phyloP scores from a whole-genome alignment of 2,329 filamentous ascomycete species.

The Colletotrichum limetticola region DNA sequence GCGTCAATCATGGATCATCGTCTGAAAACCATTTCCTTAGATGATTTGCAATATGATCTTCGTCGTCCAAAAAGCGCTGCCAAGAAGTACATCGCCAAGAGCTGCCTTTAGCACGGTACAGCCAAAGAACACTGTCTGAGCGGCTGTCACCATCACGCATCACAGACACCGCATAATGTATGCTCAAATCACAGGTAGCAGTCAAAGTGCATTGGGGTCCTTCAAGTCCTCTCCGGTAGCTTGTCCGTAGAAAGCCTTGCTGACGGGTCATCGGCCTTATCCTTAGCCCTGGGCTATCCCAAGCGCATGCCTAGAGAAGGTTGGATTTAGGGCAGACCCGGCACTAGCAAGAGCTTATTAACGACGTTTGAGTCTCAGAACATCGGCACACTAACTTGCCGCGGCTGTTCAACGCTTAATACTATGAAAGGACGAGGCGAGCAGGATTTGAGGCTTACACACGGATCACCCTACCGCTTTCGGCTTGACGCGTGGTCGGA shows the following conservation, averaged over 20 bases:
- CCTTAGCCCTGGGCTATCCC: not conserved
- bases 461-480: not conserved
- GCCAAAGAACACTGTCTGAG: not conserved
- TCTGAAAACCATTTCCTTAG: constrained; percentile 1
- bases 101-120: not conserved
- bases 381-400: not conserved
- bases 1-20: not conserved
- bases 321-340: not conserved
- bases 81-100: constrained; percentile 16
- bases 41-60: not conserved
- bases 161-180: not conserved
- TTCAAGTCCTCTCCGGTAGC: not conserved
- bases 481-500: constrained; percentile 18
- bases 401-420: not conserved
- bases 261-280: not conserved
- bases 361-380: not conserved
- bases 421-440: not conserved
- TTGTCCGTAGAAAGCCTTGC: not conserved
- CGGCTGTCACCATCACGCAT: not conserved
- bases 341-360: constrained; percentile 7
- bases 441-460: not conserved
- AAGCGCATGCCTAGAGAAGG: not conserved
- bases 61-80: not conserved
- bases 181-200: not conserved
- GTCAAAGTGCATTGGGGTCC: not conserved